Conservation (phyloP, 495 filamentous ascomycete genomes). For the Margaritispora aquatica region DNA sequence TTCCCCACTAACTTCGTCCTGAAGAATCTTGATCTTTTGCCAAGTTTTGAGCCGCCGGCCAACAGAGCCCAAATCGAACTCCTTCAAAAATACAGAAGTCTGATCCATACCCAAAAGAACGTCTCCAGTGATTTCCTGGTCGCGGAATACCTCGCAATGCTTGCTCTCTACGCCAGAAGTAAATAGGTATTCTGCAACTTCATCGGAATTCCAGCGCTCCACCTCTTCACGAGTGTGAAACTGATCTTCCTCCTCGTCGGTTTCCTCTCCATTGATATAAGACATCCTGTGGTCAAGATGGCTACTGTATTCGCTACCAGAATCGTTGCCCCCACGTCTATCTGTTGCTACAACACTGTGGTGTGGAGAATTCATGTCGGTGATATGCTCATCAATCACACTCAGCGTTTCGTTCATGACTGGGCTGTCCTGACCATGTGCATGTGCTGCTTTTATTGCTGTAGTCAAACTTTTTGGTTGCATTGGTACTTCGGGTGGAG, state of each 20-base stretch:
- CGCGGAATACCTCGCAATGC: conserved; percentile 89
- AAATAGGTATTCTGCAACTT: conserved; percentile 83
- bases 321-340: conserved; percentile 62
- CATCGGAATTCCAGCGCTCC: conserved; percentile 63
- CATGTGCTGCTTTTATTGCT: conserved; percentile 11
- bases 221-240: conserved; percentile 58
- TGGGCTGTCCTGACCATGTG: conserved; percentile 52
- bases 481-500: conserved; percentile 5
- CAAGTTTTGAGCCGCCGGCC: conserved; percentile 86
- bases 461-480: conserved; percentile 14
- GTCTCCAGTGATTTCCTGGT: conserved; percentile 94
- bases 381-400: conserved; percentile 98
- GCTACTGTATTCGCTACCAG: conserved; percentile 83
- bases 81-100: conserved; percentile 85
- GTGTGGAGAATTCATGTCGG: conserved; percentile 75
- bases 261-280: conserved; percentile 85
- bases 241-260: conserved; percentile 65
- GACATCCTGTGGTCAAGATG: conserved; percentile 71
- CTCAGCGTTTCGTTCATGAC: conserved; percentile 96
- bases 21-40: conserved; percentile 85
- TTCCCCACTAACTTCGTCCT: conserved; percentile 64
- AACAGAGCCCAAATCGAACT: conserved; percentile 89
- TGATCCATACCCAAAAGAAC: conserved; percentile 94
- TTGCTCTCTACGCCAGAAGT: conserved; percentile 70
- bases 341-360: conserved; percentile 47